phyloP scores from a whole-genome alignment of 495 filamentous ascomycete species.

The Melanomma pulvis-pyrius region DNA sequence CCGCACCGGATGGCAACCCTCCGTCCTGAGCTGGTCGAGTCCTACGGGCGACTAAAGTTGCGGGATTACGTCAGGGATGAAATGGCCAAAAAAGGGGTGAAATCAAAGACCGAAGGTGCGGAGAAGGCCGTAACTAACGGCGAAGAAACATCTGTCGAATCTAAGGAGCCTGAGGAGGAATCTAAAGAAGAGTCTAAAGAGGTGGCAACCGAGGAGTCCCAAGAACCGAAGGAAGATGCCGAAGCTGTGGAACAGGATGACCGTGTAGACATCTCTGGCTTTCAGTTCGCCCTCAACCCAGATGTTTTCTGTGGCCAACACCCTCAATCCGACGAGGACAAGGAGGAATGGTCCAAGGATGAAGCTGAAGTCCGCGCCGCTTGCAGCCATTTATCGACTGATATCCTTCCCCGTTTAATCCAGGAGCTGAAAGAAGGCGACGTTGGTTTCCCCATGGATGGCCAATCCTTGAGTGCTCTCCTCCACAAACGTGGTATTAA shows the following conservation, averaged over 20 bases:
- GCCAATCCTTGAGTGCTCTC: slow-evolving; percentile 80
- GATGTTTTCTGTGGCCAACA: slow-evolving; percentile 92
- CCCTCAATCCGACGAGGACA: slow-evolving; percentile 88
- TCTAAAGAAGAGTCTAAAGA: slow-evolving; percentile 11
- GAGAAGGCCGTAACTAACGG: slow-evolving; percentile 12
- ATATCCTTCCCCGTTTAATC: slow-evolving; percentile 73
- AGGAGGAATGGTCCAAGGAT: slow-evolving; percentile 79
- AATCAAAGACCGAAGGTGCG: slow-evolving; percentile 18
- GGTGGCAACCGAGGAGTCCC: slow-evolving; percentile 23
- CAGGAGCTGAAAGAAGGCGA: slow-evolving; percentile 89
- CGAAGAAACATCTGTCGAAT: not conserved
- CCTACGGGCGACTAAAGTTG: slow-evolving; percentile 80
- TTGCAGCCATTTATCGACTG: slow-evolving; percentile 73
- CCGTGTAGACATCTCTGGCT: slow-evolving; percentile 76
- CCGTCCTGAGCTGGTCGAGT: slow-evolving; percentile 83
- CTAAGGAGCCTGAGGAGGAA: slow-evolving; percentile 11
- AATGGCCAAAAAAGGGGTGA: slow-evolving; percentile 49
- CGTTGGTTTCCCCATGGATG: slow-evolving; percentile 97
- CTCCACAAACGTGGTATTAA: slow-evolving; percentile 98
- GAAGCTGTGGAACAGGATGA: slow-evolving; percentile 54
- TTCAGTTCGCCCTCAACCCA: slow-evolving; percentile 87
- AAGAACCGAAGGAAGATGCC: slow-evolving; percentile 43
- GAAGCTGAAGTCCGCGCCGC: slow-evolving; percentile 86
- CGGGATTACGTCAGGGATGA: slow-evolving; percentile 80
- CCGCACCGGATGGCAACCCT: slow-evolving; percentile 95